Base-by-base conservation (phyloP, 73 alveolate species). In the Symbiodinium natans region DNA sequence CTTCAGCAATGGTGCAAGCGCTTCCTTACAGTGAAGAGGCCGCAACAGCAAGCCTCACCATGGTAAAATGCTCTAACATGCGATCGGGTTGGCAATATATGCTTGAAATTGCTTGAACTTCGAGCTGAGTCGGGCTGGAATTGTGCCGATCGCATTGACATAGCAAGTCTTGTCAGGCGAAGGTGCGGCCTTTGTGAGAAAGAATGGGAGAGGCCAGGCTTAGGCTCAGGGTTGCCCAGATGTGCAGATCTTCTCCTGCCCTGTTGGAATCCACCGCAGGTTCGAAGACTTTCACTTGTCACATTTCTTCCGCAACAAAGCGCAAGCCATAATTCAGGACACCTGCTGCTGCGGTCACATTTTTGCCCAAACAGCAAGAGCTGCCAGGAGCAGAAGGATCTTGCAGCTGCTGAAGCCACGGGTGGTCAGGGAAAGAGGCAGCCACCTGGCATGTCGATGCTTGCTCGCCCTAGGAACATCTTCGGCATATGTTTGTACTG, bases 1-100 rank as follows among this genome's bases (percentile, higher is more conserved):
- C 97, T 90, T 68, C 97, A 90, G 52, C 33, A 88, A 29, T 90
- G 97, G 97, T 90, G 97, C 97, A 90, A 90, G 77, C 77, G 97
- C 31, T 90, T 90, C 54, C 97, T 90, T 1, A 82, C 82, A 5
- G 97, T 90, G 77, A 90, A 90, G 29, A 90, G 97, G 97, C 97
- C 34, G 23, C 68, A 54, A 23, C 56, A 71, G 86, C 86, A 36
- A 41, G 11, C 38, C 19, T 40, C 56, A 33, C 63, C n/a, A 17
- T 25, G 29, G 38, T 1, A 1, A 6, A 39, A 29, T 21, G 17
- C 17, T 21, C 21, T 13, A 13, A 54, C 75, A 56, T 21, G 75
- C 75, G 2, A 56, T 21, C 1, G 17, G 5, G 27, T 21, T 56
- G 75, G 31, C 75, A 29, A 29, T 56, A 56, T 29, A 56, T n/a